Percentiles rank a stretch among this genome's conserved stretches.
Evolutionary conservation across 148 eudicot species (phyloP).

Genomic region (Linanthus parryae): DNA sequence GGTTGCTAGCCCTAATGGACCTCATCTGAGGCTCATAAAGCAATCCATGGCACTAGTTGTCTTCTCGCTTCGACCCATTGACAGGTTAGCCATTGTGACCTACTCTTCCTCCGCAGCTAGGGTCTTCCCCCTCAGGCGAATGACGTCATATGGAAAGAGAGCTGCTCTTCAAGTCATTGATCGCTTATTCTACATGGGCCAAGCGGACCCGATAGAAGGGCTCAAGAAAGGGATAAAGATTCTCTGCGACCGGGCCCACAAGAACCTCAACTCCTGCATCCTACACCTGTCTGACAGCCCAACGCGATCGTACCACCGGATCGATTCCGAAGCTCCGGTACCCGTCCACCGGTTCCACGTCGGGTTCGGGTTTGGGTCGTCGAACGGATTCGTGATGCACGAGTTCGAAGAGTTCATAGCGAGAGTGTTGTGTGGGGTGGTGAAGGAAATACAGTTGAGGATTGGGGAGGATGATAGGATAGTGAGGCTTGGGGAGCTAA

Average conservation of each 20-base stretch:
- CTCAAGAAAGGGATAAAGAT: constrained; percentile 73
- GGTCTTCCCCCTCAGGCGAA: constrained; percentile 69
- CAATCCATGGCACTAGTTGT: constrained; percentile 73
- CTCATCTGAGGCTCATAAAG: constrained; percentile 83
- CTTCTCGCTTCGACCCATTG: constrained; percentile 61
- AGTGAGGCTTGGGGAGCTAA: constrained; percentile 67
- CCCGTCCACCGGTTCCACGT: constrained; percentile 66
- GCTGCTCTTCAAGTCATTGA: constrained; percentile 87
- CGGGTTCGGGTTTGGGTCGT: constrained; percentile 37
- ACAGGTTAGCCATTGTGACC: constrained; percentile 77
- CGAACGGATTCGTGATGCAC: constrained; percentile 57
- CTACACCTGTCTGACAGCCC: constrained; percentile 68
- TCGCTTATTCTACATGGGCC: constrained; percentile 64
- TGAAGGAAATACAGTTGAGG: constrained; percentile 58
- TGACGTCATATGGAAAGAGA: constrained; percentile 74
- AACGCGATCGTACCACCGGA: constrained; percentile 36
- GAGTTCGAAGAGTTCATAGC: constrained; percentile 63
- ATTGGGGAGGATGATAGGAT: constrained; percentile 48
- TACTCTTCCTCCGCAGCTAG: constrained; percentile 82
- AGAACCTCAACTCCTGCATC: constrained; percentile 58
- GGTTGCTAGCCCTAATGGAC: constrained; percentile 78
- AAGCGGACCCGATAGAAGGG: constrained; percentile 68
- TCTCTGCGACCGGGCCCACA: constrained; percentile 64
- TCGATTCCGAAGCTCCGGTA: constrained; percentile 32
- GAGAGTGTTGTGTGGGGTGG: constrained; percentile 47